Conservation (phyloP, 345 rosid genomes). For the Angophora floribunda region DNA sequence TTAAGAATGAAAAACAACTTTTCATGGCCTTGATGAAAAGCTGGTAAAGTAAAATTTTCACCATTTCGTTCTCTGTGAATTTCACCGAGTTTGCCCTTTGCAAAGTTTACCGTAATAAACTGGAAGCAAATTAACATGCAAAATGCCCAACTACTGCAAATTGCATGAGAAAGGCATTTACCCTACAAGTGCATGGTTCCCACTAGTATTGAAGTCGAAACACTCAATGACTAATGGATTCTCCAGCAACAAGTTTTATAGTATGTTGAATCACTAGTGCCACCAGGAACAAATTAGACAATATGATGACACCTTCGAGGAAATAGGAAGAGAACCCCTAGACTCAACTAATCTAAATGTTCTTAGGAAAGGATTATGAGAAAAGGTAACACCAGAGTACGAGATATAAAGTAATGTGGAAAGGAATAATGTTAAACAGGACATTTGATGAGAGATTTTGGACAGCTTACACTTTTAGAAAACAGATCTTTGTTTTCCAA, state of each 20-base stretch:
- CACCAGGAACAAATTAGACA: background rate
- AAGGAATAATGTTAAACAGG: background rate
- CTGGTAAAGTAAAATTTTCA: slow-evolving; percentile 17
- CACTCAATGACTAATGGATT: slow-evolving; percentile 70
- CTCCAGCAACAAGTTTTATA: slow-evolving; percentile 10
- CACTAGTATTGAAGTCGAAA: slow-evolving; percentile 59
- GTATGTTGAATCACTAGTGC: too few relatives aligned
- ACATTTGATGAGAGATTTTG: background rate
- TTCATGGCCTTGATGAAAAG: slow-evolving; percentile 8
- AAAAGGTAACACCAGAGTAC: background rate
- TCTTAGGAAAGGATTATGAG: slow-evolving; percentile 12
- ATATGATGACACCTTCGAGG: slow-evolving; percentile 2
- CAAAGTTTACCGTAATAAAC: too few relatives aligned
- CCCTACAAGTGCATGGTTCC: slow-evolving; percentile 63
- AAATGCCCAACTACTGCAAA: background rate
- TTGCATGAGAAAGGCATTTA: slow-evolving; percentile 1
- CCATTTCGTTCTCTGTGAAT: slow-evolving; percentile 15
- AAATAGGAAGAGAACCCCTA: slow-evolving; percentile 43
- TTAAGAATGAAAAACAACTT: slow-evolving; percentile 22
- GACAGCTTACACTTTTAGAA: slow-evolving; percentile 58
- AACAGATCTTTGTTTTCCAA: slow-evolving; percentile 61
- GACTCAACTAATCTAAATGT: slow-evolving; percentile 61
- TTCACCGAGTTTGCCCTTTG: slow-evolving; percentile 20
- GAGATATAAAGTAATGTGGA: background rate
- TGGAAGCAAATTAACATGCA: background rate